Base-by-base conservation (phyloP, 345 rosid species). In the Bretschneidera sinensis region DNA sequence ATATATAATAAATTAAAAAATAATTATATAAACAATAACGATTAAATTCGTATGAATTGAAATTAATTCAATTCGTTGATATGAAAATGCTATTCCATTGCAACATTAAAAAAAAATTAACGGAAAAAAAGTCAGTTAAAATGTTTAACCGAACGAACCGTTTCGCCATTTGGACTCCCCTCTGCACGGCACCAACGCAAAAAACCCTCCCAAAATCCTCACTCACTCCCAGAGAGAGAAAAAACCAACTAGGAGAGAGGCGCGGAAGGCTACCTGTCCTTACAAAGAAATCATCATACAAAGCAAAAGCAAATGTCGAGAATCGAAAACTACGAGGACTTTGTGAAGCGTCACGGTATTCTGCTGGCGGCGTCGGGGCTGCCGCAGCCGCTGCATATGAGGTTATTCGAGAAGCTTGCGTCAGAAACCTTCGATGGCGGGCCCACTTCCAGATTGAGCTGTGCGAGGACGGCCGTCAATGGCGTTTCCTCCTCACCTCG, bases 381-480 rank as follows among this genome's bases (percentile, higher is more conserved):
- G 21, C 96, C 98, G 3, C 74, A 63, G 61, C 64, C 83, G 7
- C 94, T 92, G n/a, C 84, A 89, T 78, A 57, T 65, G 49, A 74
- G 65, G 6, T 87, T 92, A 48, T 89, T 89, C 76, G 62, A 86
- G 24, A 92, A 92, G 60, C 85, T 92, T 24, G 58, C 81, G 28
- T 59, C 89, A 0, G 95, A 92, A 71, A 65, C 85, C 20, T 84
- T 92, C 66, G 98, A 89, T 31, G 98, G 84, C 62, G 98, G 97
- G 76, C 75, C 25, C 65, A 79, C 81, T 89, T 89, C 68, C 84
- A 80, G 68, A 76, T 87, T 57, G 91, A 91, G 59, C 83, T 75
- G 1, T 79, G 86, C 54, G 83, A 85, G 51, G 87, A 64, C 2
- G 85, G 79, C 52, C 78, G 87, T n/a, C 91, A 68, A 73, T 76